Evolutionary conservation across 352 stramenopile genomes (phyloP).

Genomic region (Globisporangium camurandrum): DNA sequence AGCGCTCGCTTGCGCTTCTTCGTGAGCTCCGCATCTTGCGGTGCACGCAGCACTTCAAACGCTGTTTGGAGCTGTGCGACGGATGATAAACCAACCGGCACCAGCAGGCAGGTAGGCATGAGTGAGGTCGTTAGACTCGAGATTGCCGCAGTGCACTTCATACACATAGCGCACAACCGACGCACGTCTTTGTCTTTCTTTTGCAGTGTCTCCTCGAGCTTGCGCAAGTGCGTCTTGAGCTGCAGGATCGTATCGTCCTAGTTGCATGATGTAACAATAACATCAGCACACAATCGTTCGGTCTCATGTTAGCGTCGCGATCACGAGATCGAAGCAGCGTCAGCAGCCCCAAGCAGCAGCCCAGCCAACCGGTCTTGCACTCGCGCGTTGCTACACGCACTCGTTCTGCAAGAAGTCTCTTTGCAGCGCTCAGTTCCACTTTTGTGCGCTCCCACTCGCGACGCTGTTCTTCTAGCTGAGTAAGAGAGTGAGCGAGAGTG

Average conservation of each 20-base stretch:
- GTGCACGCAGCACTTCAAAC: slow-evolving; percentile 46
- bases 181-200: slow-evolving; percentile 65
- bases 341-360: no score
- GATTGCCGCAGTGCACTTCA: no score
- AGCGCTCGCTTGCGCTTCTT: slow-evolving; percentile 55
- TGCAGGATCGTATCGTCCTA: slow-evolving; percentile 53
- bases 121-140: background rate
- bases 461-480: slow-evolving; percentile 40
- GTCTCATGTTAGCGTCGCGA: no score
- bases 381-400: no score
- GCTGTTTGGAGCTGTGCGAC: slow-evolving; percentile 53
- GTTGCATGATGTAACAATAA: background rate
- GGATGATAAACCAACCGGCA: no score
- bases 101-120: no score
- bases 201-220: slow-evolving; percentile 45
- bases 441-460: slow-evolving; percentile 49
- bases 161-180: background rate
- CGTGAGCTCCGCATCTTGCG: slow-evolving; percentile 53
- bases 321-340: background rate
- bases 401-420: slow-evolving; percentile 36
- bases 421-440: slow-evolving; percentile 36
- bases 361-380: no score
- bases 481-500: background rate
- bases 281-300: background rate
- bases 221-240: slow-evolving; percentile 44